phyloP scores from a whole-genome alignment of 371 early-diverging fungal species.

The Mortierella sp. region DNA sequence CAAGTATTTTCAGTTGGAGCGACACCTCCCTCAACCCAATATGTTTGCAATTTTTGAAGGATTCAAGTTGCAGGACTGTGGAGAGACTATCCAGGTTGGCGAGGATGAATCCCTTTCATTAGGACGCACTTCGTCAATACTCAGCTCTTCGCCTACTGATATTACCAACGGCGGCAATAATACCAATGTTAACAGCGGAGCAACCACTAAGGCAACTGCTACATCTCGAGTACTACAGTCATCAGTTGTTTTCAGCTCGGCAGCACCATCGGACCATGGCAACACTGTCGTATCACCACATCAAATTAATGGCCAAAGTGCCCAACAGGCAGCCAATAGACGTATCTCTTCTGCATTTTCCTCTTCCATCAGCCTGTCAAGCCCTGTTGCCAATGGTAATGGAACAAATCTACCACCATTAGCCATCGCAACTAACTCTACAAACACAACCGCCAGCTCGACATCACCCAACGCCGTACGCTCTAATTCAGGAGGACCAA shows the following conservation, averaged over 20 bases:
- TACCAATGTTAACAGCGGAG: background rate
- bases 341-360: slow-evolving; percentile 42
- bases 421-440: background rate
- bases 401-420: background rate
- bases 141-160: background rate
- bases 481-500: background rate
- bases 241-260: slow-evolving; percentile 20
- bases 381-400: background rate
- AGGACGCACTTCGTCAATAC: slow-evolving; percentile 10
- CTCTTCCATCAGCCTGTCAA: slow-evolving; percentile 38
- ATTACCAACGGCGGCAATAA: background rate
- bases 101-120: slow-evolving; percentile 9
- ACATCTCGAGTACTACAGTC: slow-evolving; percentile 32
- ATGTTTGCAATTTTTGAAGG: slow-evolving; percentile 53
- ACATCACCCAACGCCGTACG: background rate
- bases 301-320: slow-evolving; percentile 1
- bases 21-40: slow-evolving; percentile 51
- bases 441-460: background rate
- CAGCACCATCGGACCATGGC: background rate
- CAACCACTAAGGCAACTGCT: slow-evolving; percentile 2
- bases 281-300: background rate
- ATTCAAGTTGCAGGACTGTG: slow-evolving; percentile 33
- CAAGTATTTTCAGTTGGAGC: slow-evolving; percentile 39
- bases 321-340: slow-evolving; percentile 12
- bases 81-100: slow-evolving; percentile 35